A percentile compares a stretch with the other conserved stretches of the same genome.
Conservation (phyloP, 2,329 filamentous ascomycete genomes). For the Trichoderma citrinoviride region DNA sequence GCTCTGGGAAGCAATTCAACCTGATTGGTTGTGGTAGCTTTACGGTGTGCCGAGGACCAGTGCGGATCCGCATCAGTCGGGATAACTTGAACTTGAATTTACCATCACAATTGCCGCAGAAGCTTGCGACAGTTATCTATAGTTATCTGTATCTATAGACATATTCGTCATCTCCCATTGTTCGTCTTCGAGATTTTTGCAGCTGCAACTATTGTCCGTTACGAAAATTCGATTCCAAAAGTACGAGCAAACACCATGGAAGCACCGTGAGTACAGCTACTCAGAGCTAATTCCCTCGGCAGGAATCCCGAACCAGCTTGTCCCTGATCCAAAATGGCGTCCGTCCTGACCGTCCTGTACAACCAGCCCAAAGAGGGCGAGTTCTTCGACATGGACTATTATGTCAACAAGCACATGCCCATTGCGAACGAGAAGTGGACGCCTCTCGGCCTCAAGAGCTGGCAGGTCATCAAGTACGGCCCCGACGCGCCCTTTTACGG, state of each 20-base stretch:
- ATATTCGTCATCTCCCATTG: too few relatives aligned
- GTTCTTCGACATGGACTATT: slow-evolving; percentile 12
- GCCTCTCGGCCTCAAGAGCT: not conserved
- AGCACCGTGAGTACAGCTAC: not conserved
- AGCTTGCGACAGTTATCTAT: not conserved
- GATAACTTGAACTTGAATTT: not conserved
- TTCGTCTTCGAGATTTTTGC: not conserved
- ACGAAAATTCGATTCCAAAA: not conserved
- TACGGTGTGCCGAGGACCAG: not conserved
- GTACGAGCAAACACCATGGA: not conserved
- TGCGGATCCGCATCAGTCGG: not conserved
- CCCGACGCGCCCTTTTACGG: not conserved
- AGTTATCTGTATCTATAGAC: too few relatives aligned
- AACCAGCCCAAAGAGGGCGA: slow-evolving; percentile 1
- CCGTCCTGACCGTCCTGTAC: slow-evolving; percentile 12
- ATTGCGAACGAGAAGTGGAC: not conserved
- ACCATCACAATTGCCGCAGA: not conserved
- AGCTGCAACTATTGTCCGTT: not conserved
- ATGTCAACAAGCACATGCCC: slow-evolving; percentile 14
- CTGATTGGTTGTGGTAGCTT: not conserved
- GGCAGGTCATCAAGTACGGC: slow-evolving; percentile 6
- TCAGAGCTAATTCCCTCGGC: not conserved
- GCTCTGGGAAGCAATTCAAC: not conserved
- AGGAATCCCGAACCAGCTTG: not conserved
- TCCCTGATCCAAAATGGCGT: not conserved